Base-by-base conservation (phyloP, 306 rosid species). In the Benincasa hispida region DNA sequence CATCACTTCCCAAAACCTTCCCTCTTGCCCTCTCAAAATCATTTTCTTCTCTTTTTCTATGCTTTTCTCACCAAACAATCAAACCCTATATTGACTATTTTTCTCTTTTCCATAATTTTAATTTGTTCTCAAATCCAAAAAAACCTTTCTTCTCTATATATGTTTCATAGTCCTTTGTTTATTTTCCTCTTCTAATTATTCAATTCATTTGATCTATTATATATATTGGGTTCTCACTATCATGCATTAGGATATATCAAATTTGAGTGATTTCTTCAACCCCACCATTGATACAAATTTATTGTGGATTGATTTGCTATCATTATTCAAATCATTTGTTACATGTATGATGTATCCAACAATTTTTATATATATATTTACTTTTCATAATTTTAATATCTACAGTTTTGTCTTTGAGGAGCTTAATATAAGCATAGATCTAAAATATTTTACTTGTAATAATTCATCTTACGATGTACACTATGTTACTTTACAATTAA, bases 51-150 rank as follows among this genome's bases (percentile, higher is more conserved):
- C 55, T 50, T 8, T 32, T 65, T 35, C 21, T 13, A 42, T 42
- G 48, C 35, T 69, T 86, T 83, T 83, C 76, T 79, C 57, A 83
- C 74, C 82, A 51, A 81, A 78, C 70, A 83, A 83, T 81, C 58
- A 78, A 72, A 79, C 34, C 79, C 69, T 15, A 72, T 47, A 21
- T 73, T 83, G 85, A 86, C 85, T 68, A 76, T 42, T 42, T 50
- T 32, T 22, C 41, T 53, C 77, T 48, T 72, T 25, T 67, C 57
- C 60, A 67, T 55, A 3, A 37, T 45, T 12, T 59, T 28, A 42
- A 73, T 58, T 37, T 59, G 35, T 22, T 42, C 83, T 77, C 61
- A 32, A n/a, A 50, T 35, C 57, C 17, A 59, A 67, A 67, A 66
- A 65, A 14, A 76, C 17, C 50, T 45, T 12, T 45, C 32, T 4